Evolutionary conservation across 2,329 filamentous ascomycete genomes (phyloP), one percentile per base, ranked within the genome.

Genomic region (Aspergillus fumigatus): DNA sequence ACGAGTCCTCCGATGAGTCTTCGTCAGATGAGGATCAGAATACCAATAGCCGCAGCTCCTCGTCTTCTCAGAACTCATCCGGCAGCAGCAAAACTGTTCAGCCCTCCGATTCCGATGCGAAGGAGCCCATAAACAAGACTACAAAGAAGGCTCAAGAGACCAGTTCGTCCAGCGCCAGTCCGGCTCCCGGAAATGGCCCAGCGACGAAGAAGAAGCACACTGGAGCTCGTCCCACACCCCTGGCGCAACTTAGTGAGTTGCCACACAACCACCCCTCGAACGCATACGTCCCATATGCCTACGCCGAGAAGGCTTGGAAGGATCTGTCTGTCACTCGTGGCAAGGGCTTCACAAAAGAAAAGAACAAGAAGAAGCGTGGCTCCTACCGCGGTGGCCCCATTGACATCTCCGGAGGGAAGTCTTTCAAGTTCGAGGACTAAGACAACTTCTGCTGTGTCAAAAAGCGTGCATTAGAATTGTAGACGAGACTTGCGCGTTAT

Each of bases 311-410:
- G 65, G 95, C 95, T 8, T 90, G 92, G 70, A 84, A 91, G 64
- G 92, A 97, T 71, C 79, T 99, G 61, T 90, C 92, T 50, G 84
- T 96, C 41, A 97, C 93, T 32, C 90, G 88, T 73, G 94, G 94
- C 68, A 97, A 97, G 79, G 92, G 91, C 3, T 99, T 99, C 77
- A 97, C 93, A 58, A 99, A 99, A 81, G 94, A 97, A 80, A 99
- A 99, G 86, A 99, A 99, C 79, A 99, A 99, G 82, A 94, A 92
- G 83, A 92, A 92, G 82, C 83, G 86, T 66, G 94, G 94, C 51
- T 90, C 88, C 63, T 99, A 96, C 81, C 86, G 89, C 50, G 94
- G 94, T 48, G 94, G 94, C 6, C 76, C 83, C 52, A 96, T 99
- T 67, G 92, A 99, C 71, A 89, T 93, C 53, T 77, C 82, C 14